phyloP scores from a whole-genome alignment of 495 filamentous ascomycete species.

The Staphylotrichum longicolle region DNA sequence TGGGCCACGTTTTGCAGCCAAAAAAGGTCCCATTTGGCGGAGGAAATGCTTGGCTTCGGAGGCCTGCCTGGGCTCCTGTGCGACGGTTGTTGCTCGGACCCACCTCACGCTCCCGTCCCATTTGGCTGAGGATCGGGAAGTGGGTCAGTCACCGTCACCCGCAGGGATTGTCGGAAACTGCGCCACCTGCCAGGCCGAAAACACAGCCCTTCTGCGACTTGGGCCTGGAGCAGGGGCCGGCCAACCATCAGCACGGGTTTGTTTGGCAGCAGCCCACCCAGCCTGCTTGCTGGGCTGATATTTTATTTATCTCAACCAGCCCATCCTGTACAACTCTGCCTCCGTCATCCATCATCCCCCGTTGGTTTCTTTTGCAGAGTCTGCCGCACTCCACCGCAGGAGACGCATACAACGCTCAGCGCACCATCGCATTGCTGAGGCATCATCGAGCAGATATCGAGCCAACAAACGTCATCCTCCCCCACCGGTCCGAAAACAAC shows the following conservation, averaged over 20 bases:
- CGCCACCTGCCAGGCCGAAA: slow-evolving; percentile 13
- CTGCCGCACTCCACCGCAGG: not conserved
- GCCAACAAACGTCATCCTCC: not conserved
- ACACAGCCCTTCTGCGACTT: slow-evolving; percentile 16
- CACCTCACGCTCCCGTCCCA: not conserved
- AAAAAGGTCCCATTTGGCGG: not conserved
- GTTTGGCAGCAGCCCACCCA: slow-evolving; percentile 4
- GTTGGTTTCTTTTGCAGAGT: not conserved
- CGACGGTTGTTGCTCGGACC: not conserved
- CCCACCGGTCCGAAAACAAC: not conserved
- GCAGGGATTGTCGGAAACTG: slow-evolving; percentile 19
- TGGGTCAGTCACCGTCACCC: slow-evolving; percentile 13
- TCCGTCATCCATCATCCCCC: not conserved
- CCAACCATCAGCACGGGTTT: slow-evolving; percentile 12
- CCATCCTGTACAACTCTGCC: not conserved
- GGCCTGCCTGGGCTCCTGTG: not conserved
- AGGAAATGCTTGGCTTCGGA: slow-evolving; percentile 6
- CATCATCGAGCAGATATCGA: not conserved
- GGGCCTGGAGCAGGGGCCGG: slow-evolving; percentile 2
- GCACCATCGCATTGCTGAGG: too few species aligned
- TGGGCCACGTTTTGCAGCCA: slow-evolving; percentile 2
- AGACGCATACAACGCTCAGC: too few species aligned
- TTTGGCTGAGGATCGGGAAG: slow-evolving; percentile 12
- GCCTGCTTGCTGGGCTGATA: not conserved
- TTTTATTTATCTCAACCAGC: slow-evolving; percentile 17